Base-by-base conservation (phyloP, 2,329 filamentous ascomycete genomes). In the Aspergillus nomiae region DNA sequence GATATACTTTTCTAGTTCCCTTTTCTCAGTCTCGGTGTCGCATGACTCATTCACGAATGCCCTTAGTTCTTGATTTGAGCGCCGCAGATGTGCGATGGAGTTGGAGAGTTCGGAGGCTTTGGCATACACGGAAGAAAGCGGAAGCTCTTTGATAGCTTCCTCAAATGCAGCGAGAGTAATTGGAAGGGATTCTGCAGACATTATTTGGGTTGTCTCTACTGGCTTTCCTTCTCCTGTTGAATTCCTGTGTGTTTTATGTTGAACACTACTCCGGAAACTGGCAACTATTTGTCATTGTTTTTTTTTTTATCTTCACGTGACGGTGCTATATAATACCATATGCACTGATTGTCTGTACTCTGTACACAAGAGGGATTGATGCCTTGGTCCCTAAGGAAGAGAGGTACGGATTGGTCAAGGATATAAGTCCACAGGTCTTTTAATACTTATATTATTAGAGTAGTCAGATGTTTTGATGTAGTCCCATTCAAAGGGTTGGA, bases 61-160 rank as follows among this genome's bases (percentile, higher is more conserved):
- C 56, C 83, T 77, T 57, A 89, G 81, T 69, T 88, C 83, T 46
- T 75, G 73, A 72, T 89, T 89, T 14, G 84, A 87, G 55, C 79
- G 79, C 51, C 82, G 77, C 32, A 90, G 83, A 69, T 89, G 87
- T 2, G 78, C 73, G 69, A 89, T 85, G 62, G 82, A 85, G 77
- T 89, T 89, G 50, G 78, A 79, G 11, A 90, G 80, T 70, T 90
- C 87, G 62, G 83, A 81, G 61, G 84, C 84, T 80, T 89, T 89
- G 71, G 81, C 78, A 77, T 88, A 86, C 32, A 90, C 78, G 24
- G 84, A 81, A 63, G 85, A 82, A 67, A 88, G 76, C 11, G 86
- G 83, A 9, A 90, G 84, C 62, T 84, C 81, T 70, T 82, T 77
- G 67, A 90, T 82, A 24, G 87, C 87, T 65, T 80, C 75, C 59